phyloP scores from a whole-genome alignment of 2,329 filamentous ascomycete genomes.

The Ascochyta rabiei region DNA sequence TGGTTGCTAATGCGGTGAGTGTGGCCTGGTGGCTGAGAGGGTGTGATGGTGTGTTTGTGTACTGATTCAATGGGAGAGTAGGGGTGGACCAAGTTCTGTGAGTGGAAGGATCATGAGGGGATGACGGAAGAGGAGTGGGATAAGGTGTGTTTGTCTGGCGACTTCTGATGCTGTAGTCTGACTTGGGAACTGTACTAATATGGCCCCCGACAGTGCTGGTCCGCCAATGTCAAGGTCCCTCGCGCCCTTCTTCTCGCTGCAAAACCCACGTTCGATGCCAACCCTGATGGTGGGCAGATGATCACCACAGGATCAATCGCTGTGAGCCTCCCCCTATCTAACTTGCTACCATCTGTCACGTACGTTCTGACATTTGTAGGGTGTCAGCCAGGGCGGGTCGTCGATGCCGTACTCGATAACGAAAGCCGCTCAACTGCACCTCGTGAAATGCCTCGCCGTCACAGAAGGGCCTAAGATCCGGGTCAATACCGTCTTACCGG shows the following conservation, averaged over 20 bases:
- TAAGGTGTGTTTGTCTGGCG: conserved; percentile 51
- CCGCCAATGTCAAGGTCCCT: conserved; percentile 63
- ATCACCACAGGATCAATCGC: conserved; percentile 69
- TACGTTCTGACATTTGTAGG: conserved; percentile 40
- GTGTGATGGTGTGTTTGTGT: too few relatives aligned
- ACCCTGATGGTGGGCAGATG: conserved; percentile 67
- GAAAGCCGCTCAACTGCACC: conserved; percentile 74
- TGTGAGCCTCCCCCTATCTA: conserved; percentile 45
- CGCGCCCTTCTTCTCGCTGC: conserved; percentile 62
- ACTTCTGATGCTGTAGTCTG: conserved; percentile 3
- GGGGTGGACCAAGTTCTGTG: conserved; percentile 67
- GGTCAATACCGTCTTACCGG: conserved; percentile 69
- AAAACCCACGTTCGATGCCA: conserved; percentile 63
- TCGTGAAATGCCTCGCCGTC: conserved; percentile 69
- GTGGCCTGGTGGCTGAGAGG: too few relatives aligned
- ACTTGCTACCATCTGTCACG: background rate
- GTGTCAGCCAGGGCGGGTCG: conserved; percentile 58
- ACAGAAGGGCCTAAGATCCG: conserved; percentile 68
- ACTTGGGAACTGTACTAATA: too few relatives aligned
- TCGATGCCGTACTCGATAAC: conserved; percentile 76
- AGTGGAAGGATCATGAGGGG: conserved; percentile 63
- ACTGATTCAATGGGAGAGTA: conserved; percentile 23
- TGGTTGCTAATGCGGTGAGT: conserved; percentile 74
- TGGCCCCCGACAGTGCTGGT: conserved; percentile 58
- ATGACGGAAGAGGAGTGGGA: conserved; percentile 68